Evolutionary conservation across 495 filamentous ascomycete species (phyloP).

Genomic region (Pseudoneurospora amorphoporcata): DNA sequence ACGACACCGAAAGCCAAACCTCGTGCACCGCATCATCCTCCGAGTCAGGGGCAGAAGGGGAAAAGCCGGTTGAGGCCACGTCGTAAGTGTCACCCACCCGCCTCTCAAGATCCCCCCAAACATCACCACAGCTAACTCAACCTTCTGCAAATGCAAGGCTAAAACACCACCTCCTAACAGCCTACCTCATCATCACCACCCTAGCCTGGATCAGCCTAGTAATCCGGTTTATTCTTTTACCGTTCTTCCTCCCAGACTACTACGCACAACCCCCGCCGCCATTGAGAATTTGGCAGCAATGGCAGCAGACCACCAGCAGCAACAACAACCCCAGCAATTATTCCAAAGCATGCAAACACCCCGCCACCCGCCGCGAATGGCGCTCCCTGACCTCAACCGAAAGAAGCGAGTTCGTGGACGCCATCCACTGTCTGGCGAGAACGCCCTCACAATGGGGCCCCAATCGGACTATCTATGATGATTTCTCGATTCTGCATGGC

Average conservation of each 20-base stretch:
- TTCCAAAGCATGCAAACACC: not conserved
- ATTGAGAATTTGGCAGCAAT: not conserved
- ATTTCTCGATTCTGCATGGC: not conserved
- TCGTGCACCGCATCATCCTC: not conserved
- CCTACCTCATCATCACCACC: not conserved
- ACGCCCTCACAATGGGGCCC: not conserved
- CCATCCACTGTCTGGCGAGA: not conserved
- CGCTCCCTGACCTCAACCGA: not conserved
- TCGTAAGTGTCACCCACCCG: not conserved
- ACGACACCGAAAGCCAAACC: not conserved
- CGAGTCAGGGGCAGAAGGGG: not conserved
- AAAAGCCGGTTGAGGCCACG: not conserved
- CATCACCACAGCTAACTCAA: not conserved
- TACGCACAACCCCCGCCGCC: not conserved
- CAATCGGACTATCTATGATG: not conserved
- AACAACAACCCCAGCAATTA: not conserved
- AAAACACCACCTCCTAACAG: not conserved
- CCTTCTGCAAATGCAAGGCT: not conserved
- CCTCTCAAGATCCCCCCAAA: not conserved
- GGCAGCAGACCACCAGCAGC: not conserved
- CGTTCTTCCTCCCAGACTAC: not conserved
- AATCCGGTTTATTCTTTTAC: not conserved
- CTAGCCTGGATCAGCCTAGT: not conserved
- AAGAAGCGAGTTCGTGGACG: not conserved
- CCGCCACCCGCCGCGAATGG: not conserved